Conservation (phyloP, 768 basidiomycete genomes). For the Strobilomyces confusus region DNA sequence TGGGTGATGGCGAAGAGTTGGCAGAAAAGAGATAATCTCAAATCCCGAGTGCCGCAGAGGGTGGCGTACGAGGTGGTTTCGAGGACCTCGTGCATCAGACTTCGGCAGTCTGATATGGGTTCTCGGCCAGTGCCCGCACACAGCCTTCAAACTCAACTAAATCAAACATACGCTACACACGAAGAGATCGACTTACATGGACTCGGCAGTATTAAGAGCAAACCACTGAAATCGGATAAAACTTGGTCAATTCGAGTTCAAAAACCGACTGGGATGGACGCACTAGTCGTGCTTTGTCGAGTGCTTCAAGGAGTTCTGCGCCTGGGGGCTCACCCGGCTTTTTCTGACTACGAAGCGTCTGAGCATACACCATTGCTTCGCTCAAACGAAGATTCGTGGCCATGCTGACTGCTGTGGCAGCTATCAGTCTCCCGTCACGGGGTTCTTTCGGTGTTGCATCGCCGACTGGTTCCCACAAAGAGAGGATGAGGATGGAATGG, state of each 20-base stretch:
- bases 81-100: slow-evolving; percentile 29
- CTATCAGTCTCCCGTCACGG: slow-evolving; percentile 39
- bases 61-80: slow-evolving; percentile 24
- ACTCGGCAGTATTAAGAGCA: slow-evolving; percentile 35
- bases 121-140: slow-evolving; percentile 41
- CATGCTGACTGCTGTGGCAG: slow-evolving; percentile 42
- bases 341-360: slow-evolving; percentile 28
- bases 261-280: slow-evolving; percentile 10
- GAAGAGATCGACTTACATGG: slow-evolving; percentile 28
- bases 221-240: slow-evolving; percentile 34
- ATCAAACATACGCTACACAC: neutral
- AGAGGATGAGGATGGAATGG: slow-evolving; percentile 38
- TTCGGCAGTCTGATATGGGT: slow-evolving; percentile 35
- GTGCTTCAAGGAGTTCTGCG: slow-evolving; percentile 32
- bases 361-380: slow-evolving; percentile 33
- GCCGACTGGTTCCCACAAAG: slow-evolving; percentile 42
- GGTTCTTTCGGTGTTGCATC: slow-evolving; percentile 28
- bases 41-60: slow-evolving; percentile 27
- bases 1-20: slow-evolving; percentile 34
- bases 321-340: slow-evolving; percentile 24
- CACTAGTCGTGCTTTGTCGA: slow-evolving; percentile 38
- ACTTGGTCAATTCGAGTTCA: slow-evolving; percentile 14
- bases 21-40: slow-evolving; percentile 35
- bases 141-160: slow-evolving; percentile 28
- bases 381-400: slow-evolving; percentile 42